Conservation (phyloP, 2,329 filamentous ascomycete species). For the Raffaelea albimanens region DNA sequence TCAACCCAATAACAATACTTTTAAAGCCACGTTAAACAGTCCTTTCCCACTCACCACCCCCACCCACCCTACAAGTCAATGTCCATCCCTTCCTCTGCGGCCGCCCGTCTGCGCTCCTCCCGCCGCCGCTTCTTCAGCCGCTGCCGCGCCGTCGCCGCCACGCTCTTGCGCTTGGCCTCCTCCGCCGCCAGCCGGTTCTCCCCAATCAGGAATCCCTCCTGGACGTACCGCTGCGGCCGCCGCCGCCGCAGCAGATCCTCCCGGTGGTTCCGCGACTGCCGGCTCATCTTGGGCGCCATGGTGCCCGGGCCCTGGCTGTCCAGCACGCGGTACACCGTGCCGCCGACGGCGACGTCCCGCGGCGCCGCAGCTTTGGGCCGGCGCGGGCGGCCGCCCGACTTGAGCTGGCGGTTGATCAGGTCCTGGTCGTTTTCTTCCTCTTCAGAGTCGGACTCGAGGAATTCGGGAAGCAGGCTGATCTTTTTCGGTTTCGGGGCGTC, state of each 20-base stretch:
- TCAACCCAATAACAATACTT: too few species aligned
- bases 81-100: too few species aligned
- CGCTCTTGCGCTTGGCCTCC: constrained; percentile 17
- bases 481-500: constrained; percentile 20
- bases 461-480: constrained; percentile 38
- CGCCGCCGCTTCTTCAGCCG: too few species aligned
- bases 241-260: constrained; percentile 36
- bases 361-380: constrained; percentile 19
- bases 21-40: too few species aligned
- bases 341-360: constrained; percentile 39
- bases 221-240: constrained; percentile 23
- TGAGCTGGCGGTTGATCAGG: not conserved
- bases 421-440: constrained; percentile 21
- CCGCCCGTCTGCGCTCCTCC: too few species aligned
- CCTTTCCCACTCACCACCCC: too few species aligned
- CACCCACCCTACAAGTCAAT: too few species aligned
- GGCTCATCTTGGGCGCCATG: constrained; percentile 38
- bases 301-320: constrained; percentile 31
- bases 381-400: not conserved
- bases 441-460: constrained; percentile 44
- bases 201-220: constrained; percentile 36
- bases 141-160: too few species aligned
- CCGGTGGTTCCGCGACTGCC: constrained; percentile 31
- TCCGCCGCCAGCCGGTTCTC: too few species aligned
- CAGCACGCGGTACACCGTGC: constrained; percentile 44